Conservation (phyloP, 1,284 basidiomycete species). For the Meripilus lineatus region DNA sequence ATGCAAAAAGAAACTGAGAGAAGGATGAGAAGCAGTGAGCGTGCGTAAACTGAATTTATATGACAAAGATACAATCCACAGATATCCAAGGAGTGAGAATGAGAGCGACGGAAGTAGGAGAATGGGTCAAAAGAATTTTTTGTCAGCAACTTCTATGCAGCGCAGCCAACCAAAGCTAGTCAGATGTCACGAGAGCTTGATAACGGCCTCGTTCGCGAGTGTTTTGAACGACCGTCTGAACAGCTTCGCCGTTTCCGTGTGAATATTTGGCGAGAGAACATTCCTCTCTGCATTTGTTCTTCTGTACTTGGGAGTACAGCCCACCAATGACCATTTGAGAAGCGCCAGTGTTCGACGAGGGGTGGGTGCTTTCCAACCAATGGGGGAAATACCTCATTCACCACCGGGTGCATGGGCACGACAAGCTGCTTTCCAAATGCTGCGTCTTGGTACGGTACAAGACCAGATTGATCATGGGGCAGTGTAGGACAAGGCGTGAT, state of each 20-base stretch:
- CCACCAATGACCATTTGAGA: conserved; percentile 49
- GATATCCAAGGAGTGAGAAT: no score
- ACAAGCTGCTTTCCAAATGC: conserved; percentile 47
- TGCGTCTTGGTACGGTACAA: conserved; percentile 50
- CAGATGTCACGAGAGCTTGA: no score
- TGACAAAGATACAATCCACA: no score
- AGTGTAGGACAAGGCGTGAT: conserved; percentile 42
- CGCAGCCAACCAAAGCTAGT: no score
- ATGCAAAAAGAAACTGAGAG: no score
- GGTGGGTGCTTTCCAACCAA: conserved; percentile 24
- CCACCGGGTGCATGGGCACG: conserved; percentile 44
- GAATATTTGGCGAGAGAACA: conserved; percentile 32
- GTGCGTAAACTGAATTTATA: no score
- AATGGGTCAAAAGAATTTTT: no score
- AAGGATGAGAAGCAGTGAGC: no score
- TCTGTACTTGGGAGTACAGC: conserved; percentile 41
- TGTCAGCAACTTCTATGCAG: no score
- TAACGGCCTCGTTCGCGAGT: not conserved
- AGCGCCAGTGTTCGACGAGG: conserved; percentile 40
- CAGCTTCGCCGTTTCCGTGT: conserved; percentile 19
- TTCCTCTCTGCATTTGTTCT: conserved; percentile 42
- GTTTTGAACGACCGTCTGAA: conserved; percentile 9
- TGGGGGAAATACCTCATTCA: conserved; percentile 47
- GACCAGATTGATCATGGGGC: conserved; percentile 34
- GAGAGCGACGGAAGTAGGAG: no score